A percentile compares a stretch with the other conserved stretches of the same genome.
Conservation (phyloP, 2,329 filamentous ascomycete genomes). For the Aureobasidium sp. region DNA sequence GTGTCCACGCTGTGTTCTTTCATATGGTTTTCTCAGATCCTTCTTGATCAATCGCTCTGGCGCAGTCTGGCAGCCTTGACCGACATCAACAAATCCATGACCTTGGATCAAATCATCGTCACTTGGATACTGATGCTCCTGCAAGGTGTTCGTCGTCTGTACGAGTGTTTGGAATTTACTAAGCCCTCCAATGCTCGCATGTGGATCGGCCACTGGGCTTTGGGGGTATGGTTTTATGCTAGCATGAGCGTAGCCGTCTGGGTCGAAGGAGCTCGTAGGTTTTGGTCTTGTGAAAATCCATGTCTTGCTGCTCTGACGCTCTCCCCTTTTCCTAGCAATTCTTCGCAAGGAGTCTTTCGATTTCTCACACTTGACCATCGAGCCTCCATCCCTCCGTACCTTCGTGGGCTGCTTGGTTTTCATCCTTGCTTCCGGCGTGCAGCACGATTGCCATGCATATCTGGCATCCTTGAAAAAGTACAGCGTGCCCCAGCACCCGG, state of each 20-base stretch:
- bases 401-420: conserved; percentile 57
- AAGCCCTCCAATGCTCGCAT: conserved; percentile 68
- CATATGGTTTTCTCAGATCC: conserved; percentile 66
- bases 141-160: conserved; percentile 68
- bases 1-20: conserved; percentile 61
- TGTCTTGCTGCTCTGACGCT: conserved; percentile 14
- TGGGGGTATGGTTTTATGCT: conserved; percentile 73
- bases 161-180: conserved; percentile 62
- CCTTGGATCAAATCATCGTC: conserved; percentile 54
- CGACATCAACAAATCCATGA: conserved; percentile 42
- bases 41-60: conserved; percentile 49
- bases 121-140: conserved; percentile 67
- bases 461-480: conserved; percentile 57
- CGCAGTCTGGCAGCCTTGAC: conserved; percentile 34
- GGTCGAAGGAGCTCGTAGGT: conserved; percentile 71
- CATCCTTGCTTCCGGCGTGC: conserved; percentile 60
- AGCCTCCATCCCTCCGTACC: conserved; percentile 44
- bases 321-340: conserved; percentile 20
- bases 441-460: conserved; percentile 55
- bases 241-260: conserved; percentile 69
- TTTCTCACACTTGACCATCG: conserved; percentile 32
- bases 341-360: conserved; percentile 31
- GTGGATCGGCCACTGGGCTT: conserved; percentile 75
- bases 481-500: conserved; percentile 64
- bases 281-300: neutral